phyloP scores from a whole-genome alignment of 2,329 filamentous ascomycete genomes.

The Sporothrix pallida region DNA sequence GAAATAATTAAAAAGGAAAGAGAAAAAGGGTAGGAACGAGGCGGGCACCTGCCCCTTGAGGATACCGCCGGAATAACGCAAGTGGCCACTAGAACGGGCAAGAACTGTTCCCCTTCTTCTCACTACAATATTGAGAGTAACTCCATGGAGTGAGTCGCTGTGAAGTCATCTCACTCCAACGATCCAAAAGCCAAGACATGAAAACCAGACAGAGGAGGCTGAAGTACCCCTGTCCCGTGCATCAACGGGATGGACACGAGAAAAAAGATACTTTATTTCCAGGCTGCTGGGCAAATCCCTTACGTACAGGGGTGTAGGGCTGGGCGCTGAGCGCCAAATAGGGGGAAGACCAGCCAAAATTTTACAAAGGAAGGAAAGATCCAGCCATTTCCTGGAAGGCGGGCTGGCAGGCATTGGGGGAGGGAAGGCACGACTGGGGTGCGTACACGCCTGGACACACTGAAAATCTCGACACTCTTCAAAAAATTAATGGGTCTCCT shows the following conservation, averaged over 20 bases:
- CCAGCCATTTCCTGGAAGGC: conserved; percentile 18
- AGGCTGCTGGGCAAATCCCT: conserved; percentile 7
- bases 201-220: conserved; percentile 10
- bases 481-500: not conserved
- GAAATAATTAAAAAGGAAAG: not conserved
- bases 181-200: not conserved
- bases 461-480: no score
- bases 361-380: not conserved
- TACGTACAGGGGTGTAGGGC: not conserved
- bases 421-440: not conserved
- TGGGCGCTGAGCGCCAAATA: not conserved
- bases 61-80: not conserved
- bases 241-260: conserved; percentile 17
- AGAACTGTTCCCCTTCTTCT: not conserved
- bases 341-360: not conserved
- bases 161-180: conserved; percentile 6
- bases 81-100: not conserved
- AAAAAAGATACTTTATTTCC: not conserved
- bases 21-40: not conserved
- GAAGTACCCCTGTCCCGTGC: conserved; percentile 23
- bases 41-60: not conserved
- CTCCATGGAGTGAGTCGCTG: not conserved
- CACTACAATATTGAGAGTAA: not conserved
- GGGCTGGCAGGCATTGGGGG: not conserved
- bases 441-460: not conserved